Base-by-base conservation (phyloP, 108 stramenopile genomes). In the Phaeodactylum tricornutum region DNA sequence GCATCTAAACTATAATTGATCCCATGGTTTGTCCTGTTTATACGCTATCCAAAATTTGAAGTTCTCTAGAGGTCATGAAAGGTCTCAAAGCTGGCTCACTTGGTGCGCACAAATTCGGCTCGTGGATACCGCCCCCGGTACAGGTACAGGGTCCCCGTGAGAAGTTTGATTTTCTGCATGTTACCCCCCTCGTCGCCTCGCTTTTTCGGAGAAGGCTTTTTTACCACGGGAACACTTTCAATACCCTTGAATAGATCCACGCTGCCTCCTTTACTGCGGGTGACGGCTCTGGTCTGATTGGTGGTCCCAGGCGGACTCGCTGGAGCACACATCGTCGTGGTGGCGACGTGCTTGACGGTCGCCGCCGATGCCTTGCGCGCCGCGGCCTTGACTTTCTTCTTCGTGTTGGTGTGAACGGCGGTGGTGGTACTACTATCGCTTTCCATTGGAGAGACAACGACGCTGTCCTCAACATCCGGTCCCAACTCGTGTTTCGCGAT, bases 101-200 rank as follows among this genome's bases (percentile, higher is more conserved):
- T 46, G 34, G 36, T 59, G 30, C 70, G 69, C 17, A 81, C 47
- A 50, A 77, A 81, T 43, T 77, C 75, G 17, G 75, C 79, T 38
- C 79, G 66, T 17, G 43, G 69, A 24, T 66, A 61, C 27, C 54
- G 61, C 8, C 79, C 79, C 17, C 79, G 72, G 43, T 81, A 76
- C 62, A 81, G 56, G 45, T 77, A 81, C 28, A 81, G 56, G 15
- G 66, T 77, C 26, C 79, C 79, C 27, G 79, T 81, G 14, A 71
- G 53, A 62, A 77, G 60, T 39, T 71, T 64, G 17, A 81, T 64
- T 29, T 72, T 60, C n/a, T 53, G 57, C 15, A 75, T 71, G 43
- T 60, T 58, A 3, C 62, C 69, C 40, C 68, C 36, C 41, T 71
- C 57, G 46, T 57, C 62, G 26, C 47, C 51, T 45, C 40, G 55